Conservation (phyloP, 257 asterid genomes). For the Solanum pimpinellifolium region DNA sequence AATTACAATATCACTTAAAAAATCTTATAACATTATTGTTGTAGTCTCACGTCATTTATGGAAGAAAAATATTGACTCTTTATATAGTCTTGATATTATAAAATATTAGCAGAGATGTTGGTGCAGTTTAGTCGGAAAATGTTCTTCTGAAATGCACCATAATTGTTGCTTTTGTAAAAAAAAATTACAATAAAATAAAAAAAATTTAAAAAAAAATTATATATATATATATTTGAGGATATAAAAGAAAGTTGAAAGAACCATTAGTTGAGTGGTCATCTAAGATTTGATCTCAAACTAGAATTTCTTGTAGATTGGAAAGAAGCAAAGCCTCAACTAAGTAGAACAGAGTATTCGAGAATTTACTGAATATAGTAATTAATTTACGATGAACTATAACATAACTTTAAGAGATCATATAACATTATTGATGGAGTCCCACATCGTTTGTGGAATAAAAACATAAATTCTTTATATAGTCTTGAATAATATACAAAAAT, state of each 20-base stretch:
- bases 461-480: neutral
- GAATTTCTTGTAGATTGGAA: neutral
- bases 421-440: neutral
- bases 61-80: neutral
- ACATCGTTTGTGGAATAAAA: neutral
- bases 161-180: too few relatives aligned
- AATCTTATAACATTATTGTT: neutral
- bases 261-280: too few relatives aligned
- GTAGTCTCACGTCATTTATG: neutral
- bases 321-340: neutral
- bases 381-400: neutral
- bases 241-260: too few relatives aligned
- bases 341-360: neutral
- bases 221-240: too few relatives aligned
- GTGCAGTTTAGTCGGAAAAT: neutral
- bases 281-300: neutral
- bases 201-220: too few relatives aligned
- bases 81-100: neutral
- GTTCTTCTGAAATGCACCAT: neutral
- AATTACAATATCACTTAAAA: neutral
- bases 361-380: neutral
- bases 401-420: neutral
- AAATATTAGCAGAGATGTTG: neutral
- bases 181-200: too few relatives aligned
- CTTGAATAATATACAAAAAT: too few relatives aligned